These are phyloP conservation scores for Suillus ampliporus DNA, from an alignment of 768 basidiomycete species.

Conservation along the genomic window DNA sequence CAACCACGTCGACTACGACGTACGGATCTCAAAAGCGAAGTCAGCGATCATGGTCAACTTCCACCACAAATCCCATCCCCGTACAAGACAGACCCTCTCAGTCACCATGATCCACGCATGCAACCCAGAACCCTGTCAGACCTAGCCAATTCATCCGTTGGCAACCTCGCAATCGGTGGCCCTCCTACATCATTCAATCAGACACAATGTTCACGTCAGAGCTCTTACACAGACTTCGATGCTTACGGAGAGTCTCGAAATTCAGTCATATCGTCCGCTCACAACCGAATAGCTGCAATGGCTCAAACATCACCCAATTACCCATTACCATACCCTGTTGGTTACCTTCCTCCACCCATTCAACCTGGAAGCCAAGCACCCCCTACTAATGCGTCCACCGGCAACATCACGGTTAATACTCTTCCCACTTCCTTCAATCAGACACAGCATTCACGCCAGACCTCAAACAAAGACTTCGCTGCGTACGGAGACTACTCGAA, in stretches of 20 bases:
- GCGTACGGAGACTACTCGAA: slow-evolving; percentile 21
- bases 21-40: slow-evolving; percentile 41
- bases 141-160: not conserved
- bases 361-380: slow-evolving; percentile 6
- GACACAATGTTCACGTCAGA: slow-evolving; percentile 19
- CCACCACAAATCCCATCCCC: slow-evolving; percentile 40
- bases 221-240: slow-evolving; percentile 8
- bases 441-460: slow-evolving; percentile 19
- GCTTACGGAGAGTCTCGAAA: too few species aligned
- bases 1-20: slow-evolving; percentile 39
- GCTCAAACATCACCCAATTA: slow-evolving; percentile 26
- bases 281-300: not conserved
- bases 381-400: slow-evolving; percentile 11
- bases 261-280: too few species aligned
- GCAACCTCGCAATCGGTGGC: not conserved
- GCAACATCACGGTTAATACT: not conserved
- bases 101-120: slow-evolving; percentile 29
- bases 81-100: slow-evolving; percentile 26
- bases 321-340: slow-evolving; percentile 35
- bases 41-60: slow-evolving; percentile 11
- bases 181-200: not conserved
- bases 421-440: not conserved
- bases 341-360: slow-evolving; percentile 18
- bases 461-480: slow-evolving; percentile 22
- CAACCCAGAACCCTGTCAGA: slow-evolving; percentile 38